Base-by-base conservation (phyloP, 495 filamentous ascomycete genomes). In the Immersiella caudata region DNA sequence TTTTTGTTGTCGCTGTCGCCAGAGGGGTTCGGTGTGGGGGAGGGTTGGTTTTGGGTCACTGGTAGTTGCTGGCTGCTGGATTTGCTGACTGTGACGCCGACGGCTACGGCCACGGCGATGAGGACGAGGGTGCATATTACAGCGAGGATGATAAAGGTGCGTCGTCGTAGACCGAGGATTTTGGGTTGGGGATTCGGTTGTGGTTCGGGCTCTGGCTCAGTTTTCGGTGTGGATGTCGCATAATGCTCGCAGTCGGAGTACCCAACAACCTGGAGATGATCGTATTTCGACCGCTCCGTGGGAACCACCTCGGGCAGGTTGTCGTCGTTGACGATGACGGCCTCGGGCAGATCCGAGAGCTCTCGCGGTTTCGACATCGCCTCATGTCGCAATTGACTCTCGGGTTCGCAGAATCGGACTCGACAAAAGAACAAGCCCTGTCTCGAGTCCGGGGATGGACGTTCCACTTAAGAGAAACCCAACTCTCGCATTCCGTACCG, bases 321-420 rank as follows among this genome's bases (percentile, higher is more conserved):
- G n/a, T 60, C 18, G 29, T 21, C 29, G 16, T 12, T 6, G 58
- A 33, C 8, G 58, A 33, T 16, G 25, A 29, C 57, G 18, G 35
- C 58, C 58, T 60, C 58, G 58, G 58, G 58, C 25, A 60, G 58
- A 18, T 60, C 29, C 29, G 29, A 33, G 29, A 8, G 29, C 29
- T 33, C 29, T 33, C 29, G 29, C 29, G 29, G 29, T 8, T 33
- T 33, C 29, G 29, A 33, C 29, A 33, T 33, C 49, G 49, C 16
- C 18, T 52, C 49, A 33, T 33, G 29, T 8, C 29, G 29, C 29
- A 33, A 8, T 33, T 33, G 29, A 33, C n/a, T n/a, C n/a, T n/a
- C n/a, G n/a, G n/a, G n/a, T n/a, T n/a, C n/a, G n/a, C n/a, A n/a
- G 29, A 33, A 3, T 33, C 29, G 29, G 29, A 33, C 29, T 33